phyloP scores from a whole-genome alignment of 2,329 filamentous ascomycete genomes.

The Cladosporium sp. region DNA sequence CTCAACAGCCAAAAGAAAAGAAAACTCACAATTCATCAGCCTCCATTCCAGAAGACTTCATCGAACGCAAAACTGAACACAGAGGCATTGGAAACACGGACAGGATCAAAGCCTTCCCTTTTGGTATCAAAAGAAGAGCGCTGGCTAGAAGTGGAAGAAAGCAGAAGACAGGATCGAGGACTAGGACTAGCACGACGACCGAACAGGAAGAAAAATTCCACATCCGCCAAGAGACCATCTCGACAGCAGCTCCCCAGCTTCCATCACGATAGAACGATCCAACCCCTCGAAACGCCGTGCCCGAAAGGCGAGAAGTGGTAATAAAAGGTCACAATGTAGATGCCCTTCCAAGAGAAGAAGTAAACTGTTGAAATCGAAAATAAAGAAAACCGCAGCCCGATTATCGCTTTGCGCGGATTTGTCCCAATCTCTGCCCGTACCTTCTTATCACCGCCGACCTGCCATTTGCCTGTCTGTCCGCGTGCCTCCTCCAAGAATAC shows the following conservation, averaged over 20 bases:
- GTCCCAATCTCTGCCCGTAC: background rate
- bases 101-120: conserved; percentile 1
- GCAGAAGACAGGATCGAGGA: background rate
- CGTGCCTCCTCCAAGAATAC: background rate
- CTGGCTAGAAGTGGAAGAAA: background rate
- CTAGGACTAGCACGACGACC: background rate
- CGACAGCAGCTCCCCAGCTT: background rate
- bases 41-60: too few relatives aligned
- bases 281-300: conserved; percentile 8
- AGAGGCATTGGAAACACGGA: background rate
- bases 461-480: background rate
- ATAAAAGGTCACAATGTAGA: background rate
- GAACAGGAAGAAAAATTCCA: background rate
- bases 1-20: too few relatives aligned
- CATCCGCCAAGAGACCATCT: background rate
- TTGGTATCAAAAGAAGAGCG: conserved; percentile 5
- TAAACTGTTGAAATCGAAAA: background rate
- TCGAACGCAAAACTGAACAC: too few relatives aligned
- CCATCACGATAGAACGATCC: background rate
- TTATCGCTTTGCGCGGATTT: conserved; percentile 3
- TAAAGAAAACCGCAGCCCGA: background rate
- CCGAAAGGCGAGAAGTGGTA: background rate
- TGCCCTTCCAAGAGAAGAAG: background rate
- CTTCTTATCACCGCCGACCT: background rate
- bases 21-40: background rate